Base-by-base conservation (phyloP, 495 filamentous ascomycete species). In the Penicillium flavigenum region DNA sequence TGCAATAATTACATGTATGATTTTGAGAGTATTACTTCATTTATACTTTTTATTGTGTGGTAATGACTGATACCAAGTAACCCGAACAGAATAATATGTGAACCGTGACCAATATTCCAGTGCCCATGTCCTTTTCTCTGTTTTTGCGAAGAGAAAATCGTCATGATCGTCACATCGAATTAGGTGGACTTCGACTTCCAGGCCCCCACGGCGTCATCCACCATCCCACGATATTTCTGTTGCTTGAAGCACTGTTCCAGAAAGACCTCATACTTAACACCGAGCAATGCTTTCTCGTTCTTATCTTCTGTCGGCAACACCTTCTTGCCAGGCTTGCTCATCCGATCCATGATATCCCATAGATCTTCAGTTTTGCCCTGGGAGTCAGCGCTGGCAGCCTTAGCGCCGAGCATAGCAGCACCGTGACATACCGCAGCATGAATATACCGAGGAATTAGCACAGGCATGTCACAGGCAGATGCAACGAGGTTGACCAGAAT, bases 311-410 rank as follows among this genome's bases (percentile, higher is more conserved):
- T 83, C 16, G 93, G 89, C 72, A 83, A 75, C 3, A 96, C 85
- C 54, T 89, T 83, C 67, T 84, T 88, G n/a, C 94, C 93, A 24
- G 90, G 87, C 76, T 96, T 96, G 73, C 86, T 92, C 88, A 96
- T 96, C 34, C 92, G 85, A 72, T 94, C 89, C 94, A 98, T 98
- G 65, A 98, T 96, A 53, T 84, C 81, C 94, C 93, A 98, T 56
- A 98, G 75, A 42, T 85, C 82, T 75, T 96, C 92, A 1, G 87
- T 92, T 57, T 85, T 84, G 12, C 93, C 93, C 16, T 92, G 80
- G 10, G 74, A 70, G 59, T 88, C 82, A 16, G 82, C 84, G 63
- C 87, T 95, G 22, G 91, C 94, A 47, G 94, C 94, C 72, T 98
- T 98, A 14, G 90, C 94, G 27, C 92, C 94, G 20, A 98, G 81